Base-by-base conservation (phyloP, 2,329 filamentous ascomycete species). In the Lithohypha guttulata region DNA sequence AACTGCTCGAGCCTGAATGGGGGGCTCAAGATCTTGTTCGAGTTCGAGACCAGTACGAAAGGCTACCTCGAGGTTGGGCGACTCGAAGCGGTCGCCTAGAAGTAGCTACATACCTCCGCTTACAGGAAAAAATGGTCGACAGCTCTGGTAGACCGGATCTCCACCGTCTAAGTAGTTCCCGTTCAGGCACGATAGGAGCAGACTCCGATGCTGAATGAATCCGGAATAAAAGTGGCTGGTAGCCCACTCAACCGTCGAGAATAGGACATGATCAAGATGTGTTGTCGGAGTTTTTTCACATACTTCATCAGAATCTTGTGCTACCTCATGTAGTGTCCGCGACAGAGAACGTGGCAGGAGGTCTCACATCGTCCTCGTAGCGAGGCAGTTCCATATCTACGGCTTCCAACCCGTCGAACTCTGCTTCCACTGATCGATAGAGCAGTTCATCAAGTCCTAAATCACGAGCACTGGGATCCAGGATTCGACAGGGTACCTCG, bases 1-100 rank as follows among this genome's bases (percentile, higher is more conserved):
- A 60, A 2, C 41, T 65, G 6, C 54, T 64, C 2, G 55, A 60
- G 18, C 52, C 51, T 13, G 28, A 25, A 15, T 32, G 36, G 29
- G 19, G 19, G 15, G 36, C 36, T 2, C 29, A 49, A 34, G 56
- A 57, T 13, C 51, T 61, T 42, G 33, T 63, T n/a, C 51, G 61
- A 23, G 52, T 49, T 18, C 20, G 42, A 32, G 47, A 49, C 21
- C 37, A 30, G 9, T 35, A 42, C 35, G 42, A 46, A n/a, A 18
- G 41, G 7, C 48, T 46, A 6, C 39, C 49, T 1, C 29, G 36
- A 5, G 34, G 44, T 38, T 51, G 49, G 49, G 49, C 49, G 2
- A 45, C 48, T 27, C n/a, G 40, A 26, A 46, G 35, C 8, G 47
- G 39, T 6, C 45, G 48, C 34, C 34, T 48, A 6, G 47, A 50